Evolutionary conservation across 257 asterid genomes (phyloP).

Genomic region (Ballota nigra): DNA sequence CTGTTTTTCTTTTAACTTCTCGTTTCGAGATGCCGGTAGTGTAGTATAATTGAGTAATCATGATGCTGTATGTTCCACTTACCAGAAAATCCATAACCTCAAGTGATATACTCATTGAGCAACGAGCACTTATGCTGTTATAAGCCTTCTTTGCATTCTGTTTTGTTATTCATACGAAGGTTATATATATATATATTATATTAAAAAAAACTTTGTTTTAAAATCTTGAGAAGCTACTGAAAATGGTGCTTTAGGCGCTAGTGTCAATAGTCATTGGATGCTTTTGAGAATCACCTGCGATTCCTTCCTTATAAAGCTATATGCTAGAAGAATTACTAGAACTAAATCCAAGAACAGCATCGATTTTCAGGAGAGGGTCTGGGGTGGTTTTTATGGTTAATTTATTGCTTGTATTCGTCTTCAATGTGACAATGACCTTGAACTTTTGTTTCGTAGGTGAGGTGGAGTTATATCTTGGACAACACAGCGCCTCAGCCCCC

Average conservation of each 20-base stretch:
- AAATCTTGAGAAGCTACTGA: background rate
- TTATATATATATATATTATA: background rate
- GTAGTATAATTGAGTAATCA: conserved; percentile 2
- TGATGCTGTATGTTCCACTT: background rate
- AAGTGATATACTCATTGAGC: background rate
- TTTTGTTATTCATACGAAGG: background rate
- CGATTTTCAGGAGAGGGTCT: background rate
- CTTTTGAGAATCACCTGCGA: background rate
- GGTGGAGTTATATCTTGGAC: conserved; percentile 88
- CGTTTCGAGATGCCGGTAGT: background rate
- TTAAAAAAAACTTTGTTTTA: background rate
- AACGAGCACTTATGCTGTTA: background rate
- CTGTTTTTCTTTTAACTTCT: conserved; percentile 9
- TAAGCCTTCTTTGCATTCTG: background rate
- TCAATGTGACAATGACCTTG: conserved; percentile 16
- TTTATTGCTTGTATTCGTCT: conserved; percentile 1
- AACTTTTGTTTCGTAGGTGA: conserved; percentile 54
- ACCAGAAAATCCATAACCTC: background rate
- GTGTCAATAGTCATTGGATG: background rate
- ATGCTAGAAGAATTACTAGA: background rate
- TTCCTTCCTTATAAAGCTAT: conserved; percentile 2
- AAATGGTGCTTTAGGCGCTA: background rate
- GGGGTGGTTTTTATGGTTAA: background rate
- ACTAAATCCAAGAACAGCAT: background rate
- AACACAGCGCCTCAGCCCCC: conserved; percentile 83